Evolutionary conservation across 352 stramenopile species (phyloP).

Genomic region (Phytophthora tentaculata): DNA sequence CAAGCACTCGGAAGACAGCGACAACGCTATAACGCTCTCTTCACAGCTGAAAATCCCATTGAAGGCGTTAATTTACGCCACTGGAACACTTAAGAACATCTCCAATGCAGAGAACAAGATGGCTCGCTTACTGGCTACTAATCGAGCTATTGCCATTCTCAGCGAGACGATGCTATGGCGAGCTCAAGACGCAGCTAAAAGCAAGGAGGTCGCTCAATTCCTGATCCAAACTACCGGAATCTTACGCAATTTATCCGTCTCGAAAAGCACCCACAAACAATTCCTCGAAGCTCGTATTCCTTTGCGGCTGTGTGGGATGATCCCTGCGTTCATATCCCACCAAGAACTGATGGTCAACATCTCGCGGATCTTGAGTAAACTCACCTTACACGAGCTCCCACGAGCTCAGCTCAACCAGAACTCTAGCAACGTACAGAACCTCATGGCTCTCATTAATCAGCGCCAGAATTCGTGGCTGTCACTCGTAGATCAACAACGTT

Average conservation of each 20-base stretch:
- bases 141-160: slow-evolving; percentile 63
- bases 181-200: slow-evolving; percentile 8
- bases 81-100: slow-evolving; percentile 78
- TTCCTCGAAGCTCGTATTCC: slow-evolving; percentile 63
- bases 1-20: slow-evolving; percentile 14
- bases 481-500: slow-evolving; percentile 41
- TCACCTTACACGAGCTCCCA: slow-evolving; percentile 77
- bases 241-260: slow-evolving; percentile 69
- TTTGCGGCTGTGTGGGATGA: slow-evolving; percentile 52
- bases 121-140: slow-evolving; percentile 64
- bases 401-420: slow-evolving; percentile 73
- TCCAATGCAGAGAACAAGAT: slow-evolving; percentile 66
- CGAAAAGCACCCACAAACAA: slow-evolving; percentile 72
- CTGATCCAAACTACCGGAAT: slow-evolving; percentile 72
- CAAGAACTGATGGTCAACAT: slow-evolving; percentile 82
- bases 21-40: slow-evolving; percentile 3
- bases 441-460: slow-evolving; percentile 57
- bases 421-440: slow-evolving; percentile 42
- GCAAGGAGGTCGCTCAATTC: slow-evolving; percentile 76
- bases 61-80: slow-evolving; percentile 69
- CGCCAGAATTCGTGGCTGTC: slow-evolving; percentile 46
- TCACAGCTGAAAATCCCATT: slow-evolving; percentile 19
- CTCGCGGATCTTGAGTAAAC: slow-evolving; percentile 81
- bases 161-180: slow-evolving; percentile 62
- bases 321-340: slow-evolving; percentile 54